phyloP scores from a whole-genome alignment of 495 filamentous ascomycete species.

The Trichocladium antarcticum region DNA sequence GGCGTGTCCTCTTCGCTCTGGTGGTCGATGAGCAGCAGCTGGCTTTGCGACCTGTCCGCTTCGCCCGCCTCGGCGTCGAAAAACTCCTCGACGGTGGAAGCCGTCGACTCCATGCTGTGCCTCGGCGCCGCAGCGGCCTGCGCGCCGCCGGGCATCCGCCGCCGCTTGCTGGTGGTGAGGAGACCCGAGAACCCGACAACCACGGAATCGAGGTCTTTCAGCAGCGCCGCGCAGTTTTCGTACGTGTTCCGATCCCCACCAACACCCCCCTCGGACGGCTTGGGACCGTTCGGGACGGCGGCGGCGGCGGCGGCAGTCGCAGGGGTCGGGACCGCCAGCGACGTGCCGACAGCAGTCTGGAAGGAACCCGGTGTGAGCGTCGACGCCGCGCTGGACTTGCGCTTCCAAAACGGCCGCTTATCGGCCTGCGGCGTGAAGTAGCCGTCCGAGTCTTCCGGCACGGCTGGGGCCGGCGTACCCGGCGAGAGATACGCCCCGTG shows the following conservation, averaged over 20 bases:
- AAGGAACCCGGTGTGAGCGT: conserved; percentile 33
- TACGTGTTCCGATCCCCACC: conserved; percentile 50
- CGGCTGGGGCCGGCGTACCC: conserved; percentile 25
- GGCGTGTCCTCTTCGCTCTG: conserved; percentile 48
- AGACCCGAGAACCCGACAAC: conserved; percentile 71
- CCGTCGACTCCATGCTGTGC: conserved; percentile 61
- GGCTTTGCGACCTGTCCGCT: conserved; percentile 39
- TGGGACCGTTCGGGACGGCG: conserved; percentile 27
- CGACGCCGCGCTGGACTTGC: conserved; percentile 51
- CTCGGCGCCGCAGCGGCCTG: conserved; percentile 46
- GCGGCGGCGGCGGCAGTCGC: conserved; percentile 28
- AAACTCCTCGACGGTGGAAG: conserved; percentile 70
- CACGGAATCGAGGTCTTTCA: conserved; percentile 72
- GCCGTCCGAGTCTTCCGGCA: conserved; percentile 35
- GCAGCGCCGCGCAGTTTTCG: conserved; percentile 64
- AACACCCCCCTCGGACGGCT: conserved; percentile 13
- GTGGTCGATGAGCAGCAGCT: conserved; percentile 62
- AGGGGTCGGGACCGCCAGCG: conserved; percentile 49
- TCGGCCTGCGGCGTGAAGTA: conserved; percentile 36
- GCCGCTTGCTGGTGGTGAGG: conserved; percentile 63
- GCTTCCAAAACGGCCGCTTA: conserved; percentile 74
- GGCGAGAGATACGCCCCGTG: conserved; percentile 31
- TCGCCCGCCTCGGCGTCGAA: conserved; percentile 79
- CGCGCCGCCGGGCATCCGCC: conserved; percentile 52
- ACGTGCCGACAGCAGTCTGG: conserved; percentile 39